phyloP scores from a whole-genome alignment of 2,329 filamentous ascomycete species.

The Phyllosticta citriasiana region DNA sequence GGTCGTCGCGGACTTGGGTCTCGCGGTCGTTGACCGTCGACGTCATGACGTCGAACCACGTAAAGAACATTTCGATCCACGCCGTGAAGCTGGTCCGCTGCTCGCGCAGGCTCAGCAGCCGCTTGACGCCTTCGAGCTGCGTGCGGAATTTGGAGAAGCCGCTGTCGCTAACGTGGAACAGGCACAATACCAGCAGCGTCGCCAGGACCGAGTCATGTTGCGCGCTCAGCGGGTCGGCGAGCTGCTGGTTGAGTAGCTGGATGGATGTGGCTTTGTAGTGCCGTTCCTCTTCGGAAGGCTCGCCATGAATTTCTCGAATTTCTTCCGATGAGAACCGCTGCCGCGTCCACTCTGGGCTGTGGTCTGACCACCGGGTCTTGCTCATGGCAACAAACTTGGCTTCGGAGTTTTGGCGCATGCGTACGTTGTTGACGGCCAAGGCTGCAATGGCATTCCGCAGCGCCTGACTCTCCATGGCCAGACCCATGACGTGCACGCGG shows the following conservation, averaged over 20 bases:
- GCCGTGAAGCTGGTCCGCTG: conserved; percentile 56
- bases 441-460: conserved; percentile 91
- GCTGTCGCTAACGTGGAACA: conserved; percentile 89
- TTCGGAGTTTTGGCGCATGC: conserved; percentile 66
- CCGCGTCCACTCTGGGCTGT: conserved; percentile 27
- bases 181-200: conserved; percentile 76
- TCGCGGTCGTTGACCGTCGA: conserved; percentile 88
- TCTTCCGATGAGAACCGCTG: conserved; percentile 27
- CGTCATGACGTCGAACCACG: conserved; percentile 88
- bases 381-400: conserved; percentile 19
- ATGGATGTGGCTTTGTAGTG: conserved; percentile 80
- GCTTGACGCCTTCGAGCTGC: conserved; percentile 86
- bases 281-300: conserved; percentile 65
- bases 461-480: conserved; percentile 68
- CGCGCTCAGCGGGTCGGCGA: conserved; percentile 65
- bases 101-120: conserved; percentile 67
- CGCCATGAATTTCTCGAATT: conserved; percentile 33
- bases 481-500: conserved; percentile 66
- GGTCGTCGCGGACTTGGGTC: conserved; percentile 59
- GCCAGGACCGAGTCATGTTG: conserved; percentile 80
- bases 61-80: conserved; percentile 91
- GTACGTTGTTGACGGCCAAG: conserved; percentile 76
- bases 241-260: conserved; percentile 69
- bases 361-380: conserved; percentile 21
- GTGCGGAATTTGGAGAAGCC: conserved; percentile 89